Percentiles rank a stretch among this genome's conserved stretches.
These are phyloP conservation scores for Lanzia echinophila DNA, from an alignment of 2,329 filamentous ascomycete genomes.

Conservation along the genomic window DNA sequence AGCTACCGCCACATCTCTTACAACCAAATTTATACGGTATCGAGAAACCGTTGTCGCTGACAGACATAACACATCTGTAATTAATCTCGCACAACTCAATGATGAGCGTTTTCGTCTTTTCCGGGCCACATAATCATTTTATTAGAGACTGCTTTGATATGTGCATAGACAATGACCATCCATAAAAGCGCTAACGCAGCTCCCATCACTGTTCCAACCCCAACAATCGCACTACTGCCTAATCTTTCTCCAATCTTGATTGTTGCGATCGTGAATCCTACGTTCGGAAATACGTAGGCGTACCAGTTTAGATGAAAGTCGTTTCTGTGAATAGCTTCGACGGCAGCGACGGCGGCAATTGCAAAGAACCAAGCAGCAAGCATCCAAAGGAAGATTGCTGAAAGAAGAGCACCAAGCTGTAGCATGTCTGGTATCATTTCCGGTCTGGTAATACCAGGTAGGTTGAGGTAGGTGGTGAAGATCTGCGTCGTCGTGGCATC, in stretches of 20 bases:
- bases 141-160: constrained; percentile 27
- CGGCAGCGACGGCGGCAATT: constrained; percentile 34
- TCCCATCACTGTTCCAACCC: constrained; percentile 45
- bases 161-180: constrained; percentile 24
- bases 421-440: constrained; percentile 33
- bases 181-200: constrained; percentile 34
- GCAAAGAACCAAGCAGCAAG: constrained; percentile 51
- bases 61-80: not conserved
- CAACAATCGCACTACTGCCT: constrained; percentile 38
- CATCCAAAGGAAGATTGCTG: constrained; percentile 57
- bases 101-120: constrained; percentile 30
- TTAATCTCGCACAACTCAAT: constrained; percentile 7
- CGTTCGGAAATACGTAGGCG: constrained; percentile 57
- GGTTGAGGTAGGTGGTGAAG: constrained; percentile 22
- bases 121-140: constrained; percentile 32
- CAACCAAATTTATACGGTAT: too few species aligned
- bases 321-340: constrained; percentile 37
- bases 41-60: not conserved
- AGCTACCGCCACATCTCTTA: too few species aligned
- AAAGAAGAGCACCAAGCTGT: constrained; percentile 33
- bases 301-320: constrained; percentile 58
- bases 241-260: constrained; percentile 47
- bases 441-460: constrained; percentile 33
- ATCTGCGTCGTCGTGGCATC: constrained; percentile 34
- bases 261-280: constrained; percentile 51